Conservation (phyloP, 805 yeast genomes). For the Myxozyma neotropica region DNA sequence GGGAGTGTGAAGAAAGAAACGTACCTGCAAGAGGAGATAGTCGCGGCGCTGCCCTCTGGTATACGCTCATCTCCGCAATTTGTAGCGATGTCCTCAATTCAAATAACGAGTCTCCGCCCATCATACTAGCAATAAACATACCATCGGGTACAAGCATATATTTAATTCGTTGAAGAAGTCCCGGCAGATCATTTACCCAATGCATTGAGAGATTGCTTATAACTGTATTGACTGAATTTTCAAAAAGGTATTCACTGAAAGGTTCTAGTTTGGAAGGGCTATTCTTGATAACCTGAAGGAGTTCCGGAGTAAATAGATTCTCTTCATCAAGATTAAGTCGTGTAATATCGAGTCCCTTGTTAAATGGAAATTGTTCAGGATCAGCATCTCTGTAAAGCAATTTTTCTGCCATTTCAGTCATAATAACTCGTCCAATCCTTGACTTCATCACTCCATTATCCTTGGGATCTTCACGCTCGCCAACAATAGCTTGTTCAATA, state of each 20-base stretch:
- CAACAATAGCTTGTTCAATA: conserved; percentile 48
- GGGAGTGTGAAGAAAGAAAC: neutral
- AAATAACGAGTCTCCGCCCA: conserved; percentile 83
- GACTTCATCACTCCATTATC: conserved; percentile 57
- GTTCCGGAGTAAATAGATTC: conserved; percentile 30
- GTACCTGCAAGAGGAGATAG: conserved; percentile 69
- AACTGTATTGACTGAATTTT: conserved; percentile 62
- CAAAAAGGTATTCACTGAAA: conserved; percentile 32
- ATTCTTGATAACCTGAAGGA: conserved; percentile 44
- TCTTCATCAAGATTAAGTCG: conserved; percentile 73
- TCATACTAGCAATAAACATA: conserved; percentile 74
- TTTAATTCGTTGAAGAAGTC: conserved; percentile 58
- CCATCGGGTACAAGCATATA: conserved; percentile 74
- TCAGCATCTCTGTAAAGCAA: conserved; percentile 58
- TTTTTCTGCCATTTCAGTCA: conserved; percentile 65
- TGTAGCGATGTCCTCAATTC: conserved; percentile 80
- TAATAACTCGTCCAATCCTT: conserved; percentile 57
- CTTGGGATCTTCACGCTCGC: conserved; percentile 43
- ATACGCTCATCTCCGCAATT: conserved; percentile 77
- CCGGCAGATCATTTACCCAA: conserved; percentile 87
- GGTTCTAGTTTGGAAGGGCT: conserved; percentile 10
- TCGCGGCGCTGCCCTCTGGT: conserved; percentile 78
- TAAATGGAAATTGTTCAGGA: conserved; percentile 44
- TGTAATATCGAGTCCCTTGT: conserved; percentile 50
- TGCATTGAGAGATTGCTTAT: conserved; percentile 73